Conservation (phyloP, 1,284 basidiomycete genomes). For the Microbotryum violaceum region DNA sequence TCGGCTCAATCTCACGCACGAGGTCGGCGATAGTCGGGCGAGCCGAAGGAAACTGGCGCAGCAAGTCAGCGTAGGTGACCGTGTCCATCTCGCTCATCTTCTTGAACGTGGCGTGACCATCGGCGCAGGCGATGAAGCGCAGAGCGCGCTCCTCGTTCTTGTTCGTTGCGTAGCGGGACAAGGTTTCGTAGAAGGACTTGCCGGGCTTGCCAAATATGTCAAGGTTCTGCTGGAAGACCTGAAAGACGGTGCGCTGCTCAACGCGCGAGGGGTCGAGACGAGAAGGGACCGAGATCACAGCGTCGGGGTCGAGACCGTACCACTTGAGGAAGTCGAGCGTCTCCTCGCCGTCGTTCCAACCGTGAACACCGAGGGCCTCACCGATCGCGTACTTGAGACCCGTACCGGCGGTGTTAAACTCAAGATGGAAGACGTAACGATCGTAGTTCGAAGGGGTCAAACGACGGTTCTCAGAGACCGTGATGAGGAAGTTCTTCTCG, state of each 20-base stretch:
- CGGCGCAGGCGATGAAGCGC: conserved; percentile 86
- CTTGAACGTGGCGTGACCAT: conserved; percentile 88
- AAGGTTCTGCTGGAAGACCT: conserved; percentile 90
- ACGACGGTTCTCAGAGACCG: conserved; percentile 86
- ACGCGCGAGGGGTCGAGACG: conserved; percentile 43
- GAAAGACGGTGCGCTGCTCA: conserved; percentile 88
- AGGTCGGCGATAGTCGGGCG: conserved; percentile 59
- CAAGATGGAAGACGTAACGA: conserved; percentile 97
- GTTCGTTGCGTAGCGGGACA: conserved; percentile 66
- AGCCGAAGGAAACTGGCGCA: conserved; percentile 72
- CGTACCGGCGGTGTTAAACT: conserved; percentile 86
- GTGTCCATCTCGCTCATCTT: conserved; percentile 92
- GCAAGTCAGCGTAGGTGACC: conserved; percentile 83
- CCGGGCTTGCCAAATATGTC: conserved; percentile 94
- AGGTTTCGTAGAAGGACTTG: conserved; percentile 87
- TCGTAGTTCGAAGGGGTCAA: conserved; percentile 92
- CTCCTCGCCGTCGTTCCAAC: conserved; percentile 91
- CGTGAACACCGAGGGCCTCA: conserved; percentile 93
- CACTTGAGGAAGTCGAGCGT: conserved; percentile 81
- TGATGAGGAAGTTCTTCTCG: conserved; percentile 88
- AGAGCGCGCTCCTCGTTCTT: conserved; percentile 72
- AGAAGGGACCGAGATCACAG: conserved; percentile 69
- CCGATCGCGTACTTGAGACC: conserved; percentile 92
- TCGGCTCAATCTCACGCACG: conserved; percentile 54
- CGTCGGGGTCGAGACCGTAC: conserved; percentile 80